Evolutionary conservation across 2,329 filamentous ascomycete species (phyloP), one percentile per base, ranked within the genome.

Genomic region (Fusarium mangiferae): DNA sequence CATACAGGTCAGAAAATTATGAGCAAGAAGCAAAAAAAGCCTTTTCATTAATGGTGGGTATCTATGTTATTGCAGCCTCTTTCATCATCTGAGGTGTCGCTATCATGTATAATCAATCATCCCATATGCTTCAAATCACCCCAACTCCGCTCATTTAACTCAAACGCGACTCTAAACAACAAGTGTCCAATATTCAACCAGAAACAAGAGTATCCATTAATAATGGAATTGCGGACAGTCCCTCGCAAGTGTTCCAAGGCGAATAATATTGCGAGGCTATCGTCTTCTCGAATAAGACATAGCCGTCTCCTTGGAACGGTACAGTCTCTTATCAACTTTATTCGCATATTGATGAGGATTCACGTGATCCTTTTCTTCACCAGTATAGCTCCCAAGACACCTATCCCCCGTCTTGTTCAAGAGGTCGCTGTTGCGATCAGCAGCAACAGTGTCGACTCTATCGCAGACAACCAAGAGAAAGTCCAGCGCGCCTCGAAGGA

Each of bases 401-500:
- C 33, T 24, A 3, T 28, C 7, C 3, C 39, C 61, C 12, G 45
- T 30, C 6, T 22, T 28, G 6, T 15, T 3, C 24, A 66, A 6
- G 11, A 58, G 30, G 5, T 3, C 1, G 2, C n/a, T 13, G 13
- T 57, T 45, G 35, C 24, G 13, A 4, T 41, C 24, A 12, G 49
- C 17, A 18, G 41, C 36, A 17, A 17, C 6, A 2, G 38, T 48
- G 18, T 65, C 45, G 9, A 18, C 13, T 26, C 36, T 20, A 22
- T 58, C 49, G 22, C n/a, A 58, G 24, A 70, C 45, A 22, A 36
- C 41, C 26, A 70, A 30, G 24, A 46, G 36, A 44, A 70, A 66
- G 46, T 71, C 68, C n/a, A 71, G 51, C 3, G 62, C 57, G 28
- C 68, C 68, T 13, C 68, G 66, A 3, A 36, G 7, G 4, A 71